Evolutionary conservation across 345 rosid species (phyloP), one percentile per base, ranked within the genome.

Genomic region (Dipteronia sinensis): DNA sequence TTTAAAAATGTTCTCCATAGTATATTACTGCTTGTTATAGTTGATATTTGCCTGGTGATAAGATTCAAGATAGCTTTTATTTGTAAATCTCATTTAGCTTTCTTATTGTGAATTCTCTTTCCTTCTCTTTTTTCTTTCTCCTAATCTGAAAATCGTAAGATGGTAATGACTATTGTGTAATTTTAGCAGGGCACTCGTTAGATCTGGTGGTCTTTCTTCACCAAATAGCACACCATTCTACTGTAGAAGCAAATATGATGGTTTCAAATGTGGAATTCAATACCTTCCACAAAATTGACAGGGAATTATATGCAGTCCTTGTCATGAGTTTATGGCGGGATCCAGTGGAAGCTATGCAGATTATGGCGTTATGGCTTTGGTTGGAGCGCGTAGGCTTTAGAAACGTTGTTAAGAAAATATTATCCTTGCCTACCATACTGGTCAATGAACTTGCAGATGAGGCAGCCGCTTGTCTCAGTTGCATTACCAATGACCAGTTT

Each of bases 331-430:
- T 91, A 13, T 61, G 74, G 69, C 72, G 90, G 34, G 89, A 91
- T 46, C 92, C 90, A 0, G 29, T 76, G n/a, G 87, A 89, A 73
- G 82, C 86, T 0, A 63, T 89, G 80, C 82, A 83, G 1, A 65
- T 85, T 4, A 51, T 89, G 55, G 93, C 88, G 31, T 40, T 89
- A 3, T 88, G 85, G 86, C 65, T 89, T 2, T 88, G 93, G 95
- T 72, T 88, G 44, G 95, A 91, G 75, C 65, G 83, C 40, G 66
- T 63, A 6, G 87, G 90, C 20, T 81, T 65, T 42, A 49, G 4
- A 8, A 3, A 73, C 3, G 25, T 82, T 3, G 84, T 89, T 0
- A 20, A 72, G 55, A 87, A 82, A 23, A 82, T 85, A 38, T 19
- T 88, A 23, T 61, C 88, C 27, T 75, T 87, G 27, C 89, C 90